Base-by-base conservation (phyloP, 139 green algal genomes). In the Haematococcus sp. region DNA sequence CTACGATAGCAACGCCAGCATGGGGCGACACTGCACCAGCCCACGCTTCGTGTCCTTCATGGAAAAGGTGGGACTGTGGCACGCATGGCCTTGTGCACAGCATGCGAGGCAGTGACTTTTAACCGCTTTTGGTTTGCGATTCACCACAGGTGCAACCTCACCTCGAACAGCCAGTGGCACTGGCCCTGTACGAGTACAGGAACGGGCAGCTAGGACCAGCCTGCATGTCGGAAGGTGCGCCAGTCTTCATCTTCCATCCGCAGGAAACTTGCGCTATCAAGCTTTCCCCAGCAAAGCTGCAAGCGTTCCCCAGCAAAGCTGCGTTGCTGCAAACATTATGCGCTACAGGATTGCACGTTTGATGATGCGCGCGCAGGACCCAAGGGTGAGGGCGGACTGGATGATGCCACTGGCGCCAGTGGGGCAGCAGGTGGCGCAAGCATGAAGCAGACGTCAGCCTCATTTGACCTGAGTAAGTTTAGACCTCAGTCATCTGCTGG, bases 341-440 rank as follows among this genome's bases (percentile, higher is more conserved):
- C n/a, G n/a, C n/a, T n/a, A n/a, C n/a, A n/a, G n/a, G n/a, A n/a
- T n/a, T n/a, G n/a, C n/a, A n/a, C n/a, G n/a, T n/a, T n/a, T n/a
- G n/a, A n/a, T n/a, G n/a, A n/a, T n/a, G n/a, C n/a, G n/a, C n/a
- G n/a, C n/a, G 30, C 80, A 91, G 86, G 86, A 5, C 82, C 82
- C 75, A 87, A 87, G 73, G 82, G 82, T 4, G 90, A 95, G 79
- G 90, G 90, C 34, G 90, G 90, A 20, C 81, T 95, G 54, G 90
- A 95, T 70, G 90, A 95, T 74, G 90, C 90, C 4, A 92, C 90
- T 4, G 90, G 90, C 4, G 88, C 89, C 51, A 82, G 75, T 33
- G 83, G 82, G 3, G 74, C 67, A 0, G 69, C 76, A 19, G 76
- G 76, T 27, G 76, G 76, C 23, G 76, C 76, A 0, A 76, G 68